phyloP scores from a whole-genome alignment of 2,329 filamentous ascomycete genomes.

The Hypoxylon sp. region DNA sequence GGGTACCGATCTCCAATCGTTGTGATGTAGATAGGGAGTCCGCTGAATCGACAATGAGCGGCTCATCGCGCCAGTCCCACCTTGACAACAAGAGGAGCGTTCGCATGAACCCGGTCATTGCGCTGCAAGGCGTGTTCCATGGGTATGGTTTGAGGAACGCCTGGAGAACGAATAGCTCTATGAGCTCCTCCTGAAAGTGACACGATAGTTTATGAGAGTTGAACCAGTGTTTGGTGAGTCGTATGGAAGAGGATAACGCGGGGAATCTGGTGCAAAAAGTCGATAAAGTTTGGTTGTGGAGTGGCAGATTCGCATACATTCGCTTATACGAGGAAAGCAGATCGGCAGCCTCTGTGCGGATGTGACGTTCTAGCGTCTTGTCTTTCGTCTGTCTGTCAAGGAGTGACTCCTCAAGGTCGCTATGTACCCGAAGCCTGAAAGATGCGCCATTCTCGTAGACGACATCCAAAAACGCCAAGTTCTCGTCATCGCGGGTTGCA shows the following conservation, averaged over 20 bases:
- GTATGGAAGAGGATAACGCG: slow-evolving; percentile 83
- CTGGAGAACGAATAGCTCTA: slow-evolving; percentile 84
- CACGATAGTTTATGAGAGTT: slow-evolving; percentile 80
- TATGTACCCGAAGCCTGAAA: slow-evolving; percentile 89
- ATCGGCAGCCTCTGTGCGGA: slow-evolving; percentile 76
- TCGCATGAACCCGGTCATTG: slow-evolving; percentile 83
- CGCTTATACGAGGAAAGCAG: slow-evolving; percentile 79
- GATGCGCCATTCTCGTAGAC: slow-evolving; percentile 76
- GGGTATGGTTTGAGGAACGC: slow-evolving; percentile 86
- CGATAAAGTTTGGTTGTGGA: slow-evolving; percentile 84
- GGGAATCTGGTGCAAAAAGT: slow-evolving; percentile 85
- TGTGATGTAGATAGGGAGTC: slow-evolving; percentile 72
- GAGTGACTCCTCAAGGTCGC: slow-evolving; percentile 86
- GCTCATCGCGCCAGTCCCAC: slow-evolving; percentile 92
- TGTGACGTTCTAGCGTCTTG: slow-evolving; percentile 73
- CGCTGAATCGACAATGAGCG: slow-evolving; percentile 82
- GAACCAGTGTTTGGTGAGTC: slow-evolving; percentile 92
- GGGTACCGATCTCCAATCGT: slow-evolving; percentile 72
- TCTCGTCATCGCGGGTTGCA: slow-evolving; percentile 73
- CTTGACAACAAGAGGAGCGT: slow-evolving; percentile 82
- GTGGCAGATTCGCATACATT: slow-evolving; percentile 76
- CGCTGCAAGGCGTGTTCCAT: slow-evolving; percentile 81
- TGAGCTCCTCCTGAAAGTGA: slow-evolving; percentile 82
- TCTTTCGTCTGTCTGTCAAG: slow-evolving; percentile 84
- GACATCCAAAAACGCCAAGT: slow-evolving; percentile 86